Percentiles rank a stretch among this genome's conserved stretches.
These are phyloP conservation scores for Thymus quinquecostatus DNA, from an alignment of 257 asterid species.

Conservation along the genomic window DNA sequence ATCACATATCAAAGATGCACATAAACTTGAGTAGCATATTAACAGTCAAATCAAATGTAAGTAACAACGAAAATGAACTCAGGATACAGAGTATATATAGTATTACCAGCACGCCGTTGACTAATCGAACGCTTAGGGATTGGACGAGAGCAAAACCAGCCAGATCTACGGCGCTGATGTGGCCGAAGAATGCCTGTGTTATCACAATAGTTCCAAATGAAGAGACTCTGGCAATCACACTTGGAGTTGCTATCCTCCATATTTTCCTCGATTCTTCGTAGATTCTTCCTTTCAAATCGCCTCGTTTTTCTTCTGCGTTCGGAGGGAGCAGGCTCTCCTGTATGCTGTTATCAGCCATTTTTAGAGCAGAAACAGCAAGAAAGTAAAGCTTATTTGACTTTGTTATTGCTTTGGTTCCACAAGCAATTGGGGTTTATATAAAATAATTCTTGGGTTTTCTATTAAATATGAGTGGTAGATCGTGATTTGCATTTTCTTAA, in stretches of 20 bases:
- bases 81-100: too few species aligned
- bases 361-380: too few species aligned
- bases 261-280: slow-evolving; percentile 61
- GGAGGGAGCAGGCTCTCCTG: slow-evolving; percentile 15
- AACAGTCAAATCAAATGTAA: too few species aligned
- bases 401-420: too few species aligned
- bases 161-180: slow-evolving; percentile 52
- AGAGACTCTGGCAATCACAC: slow-evolving; percentile 56
- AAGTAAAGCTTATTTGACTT: too few species aligned
- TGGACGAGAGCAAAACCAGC: slow-evolving; percentile 73
- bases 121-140: slow-evolving; percentile 59
- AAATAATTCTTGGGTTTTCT: too few species aligned
- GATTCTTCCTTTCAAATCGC: slow-evolving; percentile 40
- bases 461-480: too few species aligned
- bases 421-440: too few species aligned
- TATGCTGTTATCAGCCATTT: not conserved
- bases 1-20: too few species aligned
- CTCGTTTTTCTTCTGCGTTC: not conserved
- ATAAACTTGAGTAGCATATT: too few species aligned
- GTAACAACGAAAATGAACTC: too few species aligned
- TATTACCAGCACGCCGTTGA: slow-evolving; percentile 60
- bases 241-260: slow-evolving; percentile 66
- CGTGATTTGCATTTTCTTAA: too few species aligned
- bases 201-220: slow-evolving; percentile 59
- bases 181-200: slow-evolving; percentile 68